phyloP scores from a whole-genome alignment of 371 early-diverging fungal genomes.

The Mucor lusitanicus region DNA sequence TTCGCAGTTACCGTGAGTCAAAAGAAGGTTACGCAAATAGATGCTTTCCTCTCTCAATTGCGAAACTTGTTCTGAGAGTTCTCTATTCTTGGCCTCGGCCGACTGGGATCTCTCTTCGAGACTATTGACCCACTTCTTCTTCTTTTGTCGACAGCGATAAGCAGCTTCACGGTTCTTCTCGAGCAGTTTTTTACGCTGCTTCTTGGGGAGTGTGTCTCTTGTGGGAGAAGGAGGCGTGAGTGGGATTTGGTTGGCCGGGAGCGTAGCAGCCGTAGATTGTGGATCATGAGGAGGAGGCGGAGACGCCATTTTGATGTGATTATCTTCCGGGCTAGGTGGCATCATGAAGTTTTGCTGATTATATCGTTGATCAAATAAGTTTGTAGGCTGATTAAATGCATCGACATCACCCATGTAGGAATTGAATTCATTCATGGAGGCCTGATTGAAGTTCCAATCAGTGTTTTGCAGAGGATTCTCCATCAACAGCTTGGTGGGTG shows the following conservation, averaged over 20 bases:
- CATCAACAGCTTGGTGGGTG: slow-evolving; percentile 20
- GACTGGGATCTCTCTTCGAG: slow-evolving; percentile 63
- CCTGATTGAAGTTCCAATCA: slow-evolving; percentile 14
- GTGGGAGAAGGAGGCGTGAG: neutral
- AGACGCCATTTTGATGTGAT: neutral
- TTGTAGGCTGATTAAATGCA: slow-evolving; percentile 2
- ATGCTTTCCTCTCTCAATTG: slow-evolving; percentile 72
- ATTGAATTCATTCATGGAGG: slow-evolving; percentile 2
- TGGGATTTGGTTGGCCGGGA: neutral
- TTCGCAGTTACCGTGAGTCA: slow-evolving; percentile 63
- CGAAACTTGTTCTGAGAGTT: slow-evolving; percentile 56
- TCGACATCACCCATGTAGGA: slow-evolving; percentile 7
- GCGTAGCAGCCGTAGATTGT: neutral
- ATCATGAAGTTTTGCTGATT: neutral
- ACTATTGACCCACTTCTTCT: slow-evolving; percentile 71
- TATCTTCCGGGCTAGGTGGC: slow-evolving; percentile 4
- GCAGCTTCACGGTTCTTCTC: slow-evolving; percentile 82
- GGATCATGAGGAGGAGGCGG: neutral
- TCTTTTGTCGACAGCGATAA: slow-evolving; percentile 80
- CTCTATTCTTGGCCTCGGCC: slow-evolving; percentile 58
- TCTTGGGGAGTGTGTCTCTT: slow-evolving; percentile 1
- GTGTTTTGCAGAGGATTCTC: neutral
- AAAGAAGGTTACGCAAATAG: slow-evolving; percentile 64
- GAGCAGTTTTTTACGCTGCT: slow-evolving; percentile 47
- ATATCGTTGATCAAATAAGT: neutral